Evolutionary conservation across 2,329 filamentous ascomycete species (phyloP).

Genomic region (Cladosporium sp.): DNA sequence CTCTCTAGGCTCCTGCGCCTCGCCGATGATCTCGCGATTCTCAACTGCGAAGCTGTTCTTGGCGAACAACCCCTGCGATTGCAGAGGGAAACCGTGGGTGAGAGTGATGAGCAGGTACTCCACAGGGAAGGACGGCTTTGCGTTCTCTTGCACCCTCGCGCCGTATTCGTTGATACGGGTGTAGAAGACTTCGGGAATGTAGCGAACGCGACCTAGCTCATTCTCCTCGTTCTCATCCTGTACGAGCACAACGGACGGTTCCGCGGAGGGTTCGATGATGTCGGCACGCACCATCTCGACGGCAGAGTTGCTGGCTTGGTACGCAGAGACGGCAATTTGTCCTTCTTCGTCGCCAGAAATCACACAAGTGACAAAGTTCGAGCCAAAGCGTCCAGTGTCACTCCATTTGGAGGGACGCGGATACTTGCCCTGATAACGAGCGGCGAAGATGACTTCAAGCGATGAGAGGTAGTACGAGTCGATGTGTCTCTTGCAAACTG

Average conservation of each 20-base stretch:
- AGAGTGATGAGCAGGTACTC: slow-evolving; percentile 95
- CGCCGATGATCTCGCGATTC: slow-evolving; percentile 81
- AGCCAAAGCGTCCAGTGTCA: slow-evolving; percentile 87
- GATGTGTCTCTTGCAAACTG: slow-evolving; percentile 90
- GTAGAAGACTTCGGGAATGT: slow-evolving; percentile 97
- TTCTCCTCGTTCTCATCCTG: slow-evolving; percentile 86
- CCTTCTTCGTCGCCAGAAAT: slow-evolving; percentile 88
- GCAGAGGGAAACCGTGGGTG: slow-evolving; percentile 82
- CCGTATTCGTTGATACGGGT: slow-evolving; percentile 94
- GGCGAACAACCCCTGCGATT: slow-evolving; percentile 56
- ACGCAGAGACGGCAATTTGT: slow-evolving; percentile 82
- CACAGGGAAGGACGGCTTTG: slow-evolving; percentile 91
- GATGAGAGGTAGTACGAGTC: slow-evolving; percentile 95
- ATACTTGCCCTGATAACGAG: slow-evolving; percentile 79
- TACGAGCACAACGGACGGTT: slow-evolving; percentile 90
- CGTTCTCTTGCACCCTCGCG: slow-evolving; percentile 92
- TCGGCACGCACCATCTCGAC: slow-evolving; percentile 96
- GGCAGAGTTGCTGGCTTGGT: slow-evolving; percentile 91
- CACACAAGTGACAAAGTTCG: slow-evolving; percentile 94
- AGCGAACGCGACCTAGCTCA: slow-evolving; percentile 63
- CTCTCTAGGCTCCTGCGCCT: slow-evolving; percentile 71
- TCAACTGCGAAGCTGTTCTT: slow-evolving; percentile 84
- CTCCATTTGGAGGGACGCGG: slow-evolving; percentile 95
- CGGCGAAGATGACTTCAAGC: slow-evolving; percentile 83
- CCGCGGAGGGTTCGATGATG: slow-evolving; percentile 90